Conservation (phyloP, 177 flowering plant genomes). For the Vitis hybrid region DNA sequence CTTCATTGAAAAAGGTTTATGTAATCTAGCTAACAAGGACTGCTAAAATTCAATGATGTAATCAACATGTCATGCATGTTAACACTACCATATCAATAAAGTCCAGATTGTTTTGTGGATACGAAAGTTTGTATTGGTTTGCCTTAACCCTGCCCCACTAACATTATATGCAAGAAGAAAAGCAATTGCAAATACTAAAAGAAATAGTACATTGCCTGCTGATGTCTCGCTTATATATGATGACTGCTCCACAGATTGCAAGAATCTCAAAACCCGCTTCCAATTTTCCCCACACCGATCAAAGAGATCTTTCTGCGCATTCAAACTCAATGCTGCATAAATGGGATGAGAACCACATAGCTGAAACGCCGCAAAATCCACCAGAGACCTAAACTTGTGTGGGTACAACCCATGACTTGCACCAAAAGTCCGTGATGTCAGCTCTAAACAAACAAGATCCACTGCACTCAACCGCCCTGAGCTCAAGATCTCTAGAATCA, state of each 20-base stretch:
- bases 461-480: slow-evolving; percentile 57
- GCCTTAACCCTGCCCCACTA: background rate
- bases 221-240: slow-evolving; percentile 66
- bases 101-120: background rate
- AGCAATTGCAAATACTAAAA: slow-evolving; percentile 12
- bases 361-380: slow-evolving; percentile 74
- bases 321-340: slow-evolving; percentile 35
- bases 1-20: no score
- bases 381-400: slow-evolving; percentile 62
- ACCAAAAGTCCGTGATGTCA: slow-evolving; percentile 62
- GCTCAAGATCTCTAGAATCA: slow-evolving; percentile 72
- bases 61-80: no score
- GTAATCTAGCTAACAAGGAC: no score
- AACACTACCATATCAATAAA: no score
- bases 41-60: no score
- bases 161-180: background rate
- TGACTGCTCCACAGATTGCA: slow-evolving; percentile 79
- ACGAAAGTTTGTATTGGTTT: background rate
- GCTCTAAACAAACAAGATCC: slow-evolving; percentile 73
- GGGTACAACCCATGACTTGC: slow-evolving; percentile 54
- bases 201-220: slow-evolving; percentile 84
- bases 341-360: slow-evolving; percentile 49
- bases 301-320: slow-evolving; percentile 41
- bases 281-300: slow-evolving; percentile 72
- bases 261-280: slow-evolving; percentile 85